Evolutionary conservation across 1,284 basidiomycete species (phyloP), one percentile per base, ranked within the genome.

Genomic region (Cryptococcus sp.): DNA sequence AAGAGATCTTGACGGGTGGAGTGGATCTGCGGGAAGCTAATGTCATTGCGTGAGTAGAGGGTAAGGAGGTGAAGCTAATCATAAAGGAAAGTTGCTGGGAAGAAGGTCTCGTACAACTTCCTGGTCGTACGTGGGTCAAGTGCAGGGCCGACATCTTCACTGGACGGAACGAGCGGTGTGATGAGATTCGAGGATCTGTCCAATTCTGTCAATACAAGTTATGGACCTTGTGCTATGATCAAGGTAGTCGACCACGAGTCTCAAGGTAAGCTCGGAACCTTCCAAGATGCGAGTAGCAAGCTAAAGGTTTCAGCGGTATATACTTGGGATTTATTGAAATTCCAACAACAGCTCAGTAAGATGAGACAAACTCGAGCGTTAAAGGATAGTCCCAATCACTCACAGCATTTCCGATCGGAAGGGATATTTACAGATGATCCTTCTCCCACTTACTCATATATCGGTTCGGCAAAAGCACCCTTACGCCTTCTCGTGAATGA

Each of bases 281-380:
- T 41, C 38, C 23, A 23, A 23, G 23, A 23, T 23, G 23, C 23
- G 23, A 23, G 23, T 23, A 23, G 23, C 23, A 23, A 23, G 23
- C 23, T 23, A 23, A 23, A 23, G 23, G 23, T 41, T 48, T 49
- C 51, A 72, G 88, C 89, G 36, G 85, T 95, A 55, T 94, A 93
- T 70, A 81, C 85, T 4, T 98, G 95, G 95, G 93, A 91, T 14
- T 78, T 95, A 42, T 85, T 89, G 62, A 86, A 90, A 47, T 84
- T 98, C 70, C 85, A 88, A 63, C 88, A 90, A 64, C 91, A 94
- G 58, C 79, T 98, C 5, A 85, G 87, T 60, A 87, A 90, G 62
- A 98, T 98, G 94, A 87, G 92, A 47, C 95, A 95, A 70, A 80
- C 95, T 36, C 90, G 88, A 23, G 86, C 86, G n/a, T 92, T 93